Percentiles rank a stretch among this genome's conserved stretches.
Evolutionary conservation across 1,139 yeast species (phyloP).

Genomic region (Blastobotrys proliferans): DNA sequence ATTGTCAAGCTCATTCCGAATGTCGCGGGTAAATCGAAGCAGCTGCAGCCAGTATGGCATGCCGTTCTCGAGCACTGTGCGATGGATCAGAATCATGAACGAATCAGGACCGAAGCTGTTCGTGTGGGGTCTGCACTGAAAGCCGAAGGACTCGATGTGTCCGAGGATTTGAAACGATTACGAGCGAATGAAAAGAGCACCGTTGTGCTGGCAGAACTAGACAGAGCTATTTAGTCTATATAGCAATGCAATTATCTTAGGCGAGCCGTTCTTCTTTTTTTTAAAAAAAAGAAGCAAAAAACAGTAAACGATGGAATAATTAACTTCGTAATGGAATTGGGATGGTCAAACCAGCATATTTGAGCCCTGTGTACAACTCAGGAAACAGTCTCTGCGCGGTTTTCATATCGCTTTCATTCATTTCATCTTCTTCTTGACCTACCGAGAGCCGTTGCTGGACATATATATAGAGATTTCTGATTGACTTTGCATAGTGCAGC

Average conservation of each 20-base stretch:
- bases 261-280: not conserved
- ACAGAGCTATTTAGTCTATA: constrained; percentile 9
- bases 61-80: constrained; percentile 36
- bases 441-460: too few relatives aligned
- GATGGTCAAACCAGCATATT: too few relatives aligned
- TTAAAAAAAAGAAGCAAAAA: not conserved
- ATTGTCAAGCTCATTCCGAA: not conserved
- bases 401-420: too few relatives aligned
- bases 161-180: constrained; percentile 14
- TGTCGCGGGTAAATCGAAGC: not conserved
- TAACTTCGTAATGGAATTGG: too few relatives aligned
- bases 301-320: too few relatives aligned
- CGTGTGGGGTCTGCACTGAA: constrained; percentile 36
- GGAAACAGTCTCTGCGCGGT: too few relatives aligned
- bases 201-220: constrained; percentile 23
- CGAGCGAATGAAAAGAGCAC: constrained; percentile 22
- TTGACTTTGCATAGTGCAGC: too few relatives aligned
- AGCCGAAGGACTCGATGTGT: constrained; percentile 2
- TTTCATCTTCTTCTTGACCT: too few relatives aligned
- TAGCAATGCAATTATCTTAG: constrained; percentile 4
- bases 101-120: constrained; percentile 53
- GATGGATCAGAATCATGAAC: constrained; percentile 51
- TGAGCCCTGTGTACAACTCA: too few relatives aligned
- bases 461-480: too few relatives aligned
- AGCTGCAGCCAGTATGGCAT: constrained; percentile 29